phyloP scores from a whole-genome alignment of 441 rosid genomes.

The Croton laevigatus region DNA sequence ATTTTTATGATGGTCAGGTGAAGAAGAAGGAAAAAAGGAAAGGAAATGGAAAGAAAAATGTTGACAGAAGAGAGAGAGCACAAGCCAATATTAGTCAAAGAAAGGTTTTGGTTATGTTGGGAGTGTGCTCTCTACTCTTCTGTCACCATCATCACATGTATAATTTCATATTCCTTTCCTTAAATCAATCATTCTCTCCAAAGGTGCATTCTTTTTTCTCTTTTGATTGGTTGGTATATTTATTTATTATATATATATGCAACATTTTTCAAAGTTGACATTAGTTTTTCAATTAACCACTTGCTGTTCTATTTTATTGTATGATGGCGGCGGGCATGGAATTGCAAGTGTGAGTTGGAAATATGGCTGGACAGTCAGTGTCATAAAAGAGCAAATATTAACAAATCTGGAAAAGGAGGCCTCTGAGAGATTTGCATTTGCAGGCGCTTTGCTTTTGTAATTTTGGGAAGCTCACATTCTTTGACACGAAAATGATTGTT shows the following conservation, averaged over 20 bases:
- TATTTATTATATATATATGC: too few species aligned
- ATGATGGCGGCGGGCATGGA: neutral
- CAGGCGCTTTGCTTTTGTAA: neutral
- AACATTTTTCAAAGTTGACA: too few species aligned
- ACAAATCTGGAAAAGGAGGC: neutral
- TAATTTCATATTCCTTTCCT: neutral
- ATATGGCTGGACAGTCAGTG: neutral
- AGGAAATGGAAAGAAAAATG: conserved; percentile 17
- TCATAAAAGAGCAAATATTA: neutral
- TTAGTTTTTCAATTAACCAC: too few species aligned
- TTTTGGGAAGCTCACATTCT: neutral
- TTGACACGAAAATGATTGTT: neutral
- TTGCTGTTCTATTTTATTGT: too few species aligned
- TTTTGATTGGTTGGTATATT: too few species aligned
- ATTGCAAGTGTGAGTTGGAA: neutral
- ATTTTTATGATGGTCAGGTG: too few species aligned
- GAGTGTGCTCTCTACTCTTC: conserved; percentile 85
- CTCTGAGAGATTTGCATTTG: neutral
- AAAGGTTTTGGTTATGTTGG: conserved; percentile 51
- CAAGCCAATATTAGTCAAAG: conserved; percentile 50
- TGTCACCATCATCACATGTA: conserved; percentile 42
- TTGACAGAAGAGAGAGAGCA: conserved; percentile 96
- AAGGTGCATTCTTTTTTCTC: neutral
- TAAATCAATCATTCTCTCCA: neutral
- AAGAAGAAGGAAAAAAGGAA: too few species aligned